These are phyloP conservation scores for Saraca asoca DNA, from an alignment of 331 rosid genomes.

Conservation along the genomic window DNA sequence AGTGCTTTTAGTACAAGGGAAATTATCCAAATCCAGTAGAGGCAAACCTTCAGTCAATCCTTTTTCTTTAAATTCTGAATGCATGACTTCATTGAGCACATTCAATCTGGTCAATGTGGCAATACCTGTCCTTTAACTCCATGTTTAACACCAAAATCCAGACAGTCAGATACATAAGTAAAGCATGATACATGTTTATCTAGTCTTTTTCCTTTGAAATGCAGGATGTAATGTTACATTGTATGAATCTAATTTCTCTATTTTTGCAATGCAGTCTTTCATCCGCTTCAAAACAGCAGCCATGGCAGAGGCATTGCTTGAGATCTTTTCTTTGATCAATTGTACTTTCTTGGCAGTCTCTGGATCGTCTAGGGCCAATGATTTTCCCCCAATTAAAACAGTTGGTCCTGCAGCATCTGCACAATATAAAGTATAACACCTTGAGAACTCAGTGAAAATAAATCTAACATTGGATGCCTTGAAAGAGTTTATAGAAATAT, in stretches of 20 bases:
- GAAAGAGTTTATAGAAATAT: too few relatives aligned
- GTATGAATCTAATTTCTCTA: conserved; percentile 66
- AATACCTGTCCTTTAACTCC: conserved; percentile 22
- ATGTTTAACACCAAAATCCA: conserved; percentile 1
- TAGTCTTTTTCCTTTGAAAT: conserved; percentile 56
- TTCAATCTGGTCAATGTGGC: background rate
- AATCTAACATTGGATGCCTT: too few relatives aligned
- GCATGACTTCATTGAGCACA: conserved; percentile 22
- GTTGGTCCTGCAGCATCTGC: conserved; percentile 47
- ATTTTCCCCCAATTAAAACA: conserved; percentile 31
- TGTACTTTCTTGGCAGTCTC: conserved; percentile 58
- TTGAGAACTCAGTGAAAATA: conserved; percentile 7
- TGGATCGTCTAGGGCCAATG: conserved; percentile 39
- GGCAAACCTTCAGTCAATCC: background rate
- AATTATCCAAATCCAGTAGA: background rate
- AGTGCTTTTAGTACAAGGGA: conserved; percentile 26
- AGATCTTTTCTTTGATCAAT: conserved; percentile 61
- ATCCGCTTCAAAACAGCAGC: conserved; percentile 71
- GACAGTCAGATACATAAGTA: conserved; percentile 15
- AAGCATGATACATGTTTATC: conserved; percentile 35
- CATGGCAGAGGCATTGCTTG: conserved; percentile 57
- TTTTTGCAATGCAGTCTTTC: conserved; percentile 65
- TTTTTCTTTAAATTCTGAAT: background rate
- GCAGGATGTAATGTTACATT: conserved; percentile 61
- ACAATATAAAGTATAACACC: conserved; percentile 10